Conservation (phyloP, 768 basidiomycete genomes). For the Hirschioporus abietinus region DNA sequence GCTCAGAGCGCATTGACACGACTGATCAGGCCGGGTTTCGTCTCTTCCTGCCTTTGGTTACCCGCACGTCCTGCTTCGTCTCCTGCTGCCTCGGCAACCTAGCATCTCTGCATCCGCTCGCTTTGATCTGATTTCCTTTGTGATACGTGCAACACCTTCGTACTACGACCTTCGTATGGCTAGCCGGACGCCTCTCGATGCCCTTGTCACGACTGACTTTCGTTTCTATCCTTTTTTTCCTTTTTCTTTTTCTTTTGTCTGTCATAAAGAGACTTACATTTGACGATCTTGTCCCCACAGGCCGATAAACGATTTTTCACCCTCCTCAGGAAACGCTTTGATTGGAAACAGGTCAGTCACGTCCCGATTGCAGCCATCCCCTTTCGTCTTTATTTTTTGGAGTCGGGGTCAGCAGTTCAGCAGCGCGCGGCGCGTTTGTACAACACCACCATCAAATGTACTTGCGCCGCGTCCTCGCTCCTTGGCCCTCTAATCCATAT, state of each 20-base stretch:
- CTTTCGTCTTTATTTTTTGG: too few species aligned
- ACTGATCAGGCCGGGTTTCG: background rate
- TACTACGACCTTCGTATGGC: too few species aligned
- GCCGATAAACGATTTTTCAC: slow-evolving; percentile 86
- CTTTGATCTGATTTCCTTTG: background rate
- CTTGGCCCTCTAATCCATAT: too few species aligned
- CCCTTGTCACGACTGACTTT: background rate
- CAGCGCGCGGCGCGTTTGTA: too few species aligned
- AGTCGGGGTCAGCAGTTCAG: too few species aligned
- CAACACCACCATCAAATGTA: too few species aligned
- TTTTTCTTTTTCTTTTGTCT: slow-evolving; percentile 2
- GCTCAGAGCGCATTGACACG: background rate
- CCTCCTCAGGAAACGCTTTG: slow-evolving; percentile 72
- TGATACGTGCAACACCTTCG: background rate
- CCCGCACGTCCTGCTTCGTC: too few species aligned
- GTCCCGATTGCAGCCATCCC: too few species aligned
- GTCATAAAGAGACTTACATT: background rate
- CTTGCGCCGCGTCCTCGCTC: slow-evolving; percentile 11
- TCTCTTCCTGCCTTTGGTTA: background rate
- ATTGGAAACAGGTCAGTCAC: slow-evolving; percentile 52
- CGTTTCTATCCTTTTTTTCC: background rate
- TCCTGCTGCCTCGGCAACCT: background rate
- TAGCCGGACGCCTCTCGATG: too few species aligned
- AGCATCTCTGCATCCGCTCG: background rate
- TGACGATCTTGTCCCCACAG: slow-evolving; percentile 29